phyloP scores from a whole-genome alignment of 805 yeast genomes.

The Candida arabinofermentans region DNA sequence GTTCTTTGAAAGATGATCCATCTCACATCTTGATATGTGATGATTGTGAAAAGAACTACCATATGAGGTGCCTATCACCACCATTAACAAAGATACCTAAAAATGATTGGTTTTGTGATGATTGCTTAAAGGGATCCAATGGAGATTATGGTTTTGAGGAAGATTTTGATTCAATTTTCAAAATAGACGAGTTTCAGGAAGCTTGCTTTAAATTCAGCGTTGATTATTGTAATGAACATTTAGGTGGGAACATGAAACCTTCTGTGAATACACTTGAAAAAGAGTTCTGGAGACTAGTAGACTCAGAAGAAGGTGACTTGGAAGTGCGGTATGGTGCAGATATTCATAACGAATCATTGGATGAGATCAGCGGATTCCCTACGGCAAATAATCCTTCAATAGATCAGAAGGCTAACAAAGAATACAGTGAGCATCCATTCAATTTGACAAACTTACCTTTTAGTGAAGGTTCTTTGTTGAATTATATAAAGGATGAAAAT shows the following conservation, averaged over 20 bases:
- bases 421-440: slow-evolving; percentile 63
- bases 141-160: slow-evolving; percentile 89
- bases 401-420: slow-evolving; percentile 11
- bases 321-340: slow-evolving; percentile 84
- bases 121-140: slow-evolving; percentile 73
- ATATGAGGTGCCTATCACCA: slow-evolving; percentile 61
- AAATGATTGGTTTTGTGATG: slow-evolving; percentile 75
- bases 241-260: slow-evolving; percentile 30
- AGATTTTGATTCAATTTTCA: slow-evolving; percentile 43
- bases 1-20: slow-evolving; percentile 44
- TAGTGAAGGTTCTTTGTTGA: slow-evolving; percentile 64
- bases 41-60: slow-evolving; percentile 69
- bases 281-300: slow-evolving; percentile 58
- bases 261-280: slow-evolving; percentile 47
- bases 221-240: slow-evolving; percentile 35
- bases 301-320: slow-evolving; percentile 30
- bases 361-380: slow-evolving; percentile 76
- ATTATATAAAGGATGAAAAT: slow-evolving; percentile 43
- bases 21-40: slow-evolving; percentile 58
- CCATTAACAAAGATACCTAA: slow-evolving; percentile 49
- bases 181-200: slow-evolving; percentile 49
- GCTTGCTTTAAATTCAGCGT: slow-evolving; percentile 49
- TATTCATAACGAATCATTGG: slow-evolving; percentile 61
- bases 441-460: slow-evolving; percentile 71
- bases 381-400: slow-evolving; percentile 31